Evolutionary conservation across 768 basidiomycete genomes (phyloP).

Genomic region (Phlegmacium glaucopus): DNA sequence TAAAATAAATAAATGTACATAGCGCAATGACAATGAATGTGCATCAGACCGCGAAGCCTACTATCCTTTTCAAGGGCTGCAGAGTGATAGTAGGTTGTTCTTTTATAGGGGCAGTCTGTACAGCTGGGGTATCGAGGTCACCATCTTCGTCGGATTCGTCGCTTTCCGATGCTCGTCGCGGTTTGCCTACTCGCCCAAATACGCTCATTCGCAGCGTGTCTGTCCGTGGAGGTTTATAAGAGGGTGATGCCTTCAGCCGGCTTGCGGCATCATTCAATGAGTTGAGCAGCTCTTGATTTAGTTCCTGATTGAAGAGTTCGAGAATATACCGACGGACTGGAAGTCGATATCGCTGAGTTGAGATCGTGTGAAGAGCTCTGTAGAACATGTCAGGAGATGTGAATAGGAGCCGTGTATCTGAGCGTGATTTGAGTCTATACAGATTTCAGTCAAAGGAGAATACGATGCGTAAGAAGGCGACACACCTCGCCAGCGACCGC

Average conservation of each 20-base stretch:
- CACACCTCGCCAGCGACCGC: conserved; percentile 77
- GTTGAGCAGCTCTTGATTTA: conserved; percentile 60
- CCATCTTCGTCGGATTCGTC: conserved; percentile 53
- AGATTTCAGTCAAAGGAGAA: not conserved
- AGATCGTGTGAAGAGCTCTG: conserved; percentile 84
- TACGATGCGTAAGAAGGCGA: conserved; percentile 11
- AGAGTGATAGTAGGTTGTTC: conserved; percentile 55
- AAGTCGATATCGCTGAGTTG: conserved; percentile 84
- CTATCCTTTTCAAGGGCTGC: conserved; percentile 53
- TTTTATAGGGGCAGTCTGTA: conserved; percentile 32
- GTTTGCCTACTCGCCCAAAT: conserved; percentile 51
- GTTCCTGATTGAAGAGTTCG: conserved; percentile 85
- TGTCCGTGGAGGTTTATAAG: conserved; percentile 35
- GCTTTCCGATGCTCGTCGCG: conserved; percentile 53
- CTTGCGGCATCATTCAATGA: conserved; percentile 50
- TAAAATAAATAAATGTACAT: too few species aligned
- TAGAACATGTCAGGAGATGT: conserved; percentile 75
- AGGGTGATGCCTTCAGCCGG: conserved; percentile 40
- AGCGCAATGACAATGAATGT: too few species aligned
- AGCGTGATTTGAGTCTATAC: conserved; percentile 70
- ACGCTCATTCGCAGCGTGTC: conserved; percentile 57
- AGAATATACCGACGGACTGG: conserved; percentile 91
- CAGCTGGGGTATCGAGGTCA: conserved; percentile 42
- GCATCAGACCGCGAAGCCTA: conserved; percentile 48
- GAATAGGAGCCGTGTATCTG: conserved; percentile 75